These are phyloP conservation scores for Bruguiera sexangula DNA, from an alignment of 345 rosid genomes.

Conservation along the genomic window DNA sequence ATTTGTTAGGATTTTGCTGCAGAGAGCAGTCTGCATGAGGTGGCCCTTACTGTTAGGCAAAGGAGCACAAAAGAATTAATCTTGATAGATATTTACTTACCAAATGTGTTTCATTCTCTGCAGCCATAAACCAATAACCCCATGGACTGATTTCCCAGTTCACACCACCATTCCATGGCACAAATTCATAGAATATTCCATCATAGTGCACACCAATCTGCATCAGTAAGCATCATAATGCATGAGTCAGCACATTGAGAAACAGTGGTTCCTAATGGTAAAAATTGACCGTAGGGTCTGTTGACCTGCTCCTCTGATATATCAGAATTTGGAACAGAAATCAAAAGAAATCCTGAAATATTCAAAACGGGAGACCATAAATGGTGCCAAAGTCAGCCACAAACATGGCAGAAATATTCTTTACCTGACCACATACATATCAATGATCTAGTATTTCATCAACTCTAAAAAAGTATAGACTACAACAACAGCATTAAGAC, in stretches of 20 bases:
- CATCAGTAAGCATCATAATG: slow-evolving; percentile 17
- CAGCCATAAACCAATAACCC: slow-evolving; percentile 82
- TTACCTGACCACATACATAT: too few relatives aligned
- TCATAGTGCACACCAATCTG: slow-evolving; percentile 90
- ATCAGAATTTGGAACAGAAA: background rate
- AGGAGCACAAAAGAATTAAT: background rate
- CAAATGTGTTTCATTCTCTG: slow-evolving; percentile 67
- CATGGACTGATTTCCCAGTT: slow-evolving; percentile 75
- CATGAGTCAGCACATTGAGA: background rate
- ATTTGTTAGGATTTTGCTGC: background rate
- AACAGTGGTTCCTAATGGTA: background rate
- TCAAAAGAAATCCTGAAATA: background rate
- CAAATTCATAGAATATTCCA: slow-evolving; percentile 82
- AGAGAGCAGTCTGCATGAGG: background rate
- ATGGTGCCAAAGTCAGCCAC: background rate
- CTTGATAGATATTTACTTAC: slow-evolving; percentile 30
- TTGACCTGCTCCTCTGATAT: background rate
- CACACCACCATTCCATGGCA: slow-evolving; percentile 81
- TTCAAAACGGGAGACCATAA: background rate
- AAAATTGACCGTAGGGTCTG: background rate
- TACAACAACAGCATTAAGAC: background rate
- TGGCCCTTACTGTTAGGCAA: background rate
- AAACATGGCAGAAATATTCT: background rate
- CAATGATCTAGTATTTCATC: too few relatives aligned
- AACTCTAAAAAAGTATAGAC: background rate